These are phyloP conservation scores for Podochytrium sp. DNA, from an alignment of 192 early-diverging fungal species.

Conservation along the genomic window DNA sequence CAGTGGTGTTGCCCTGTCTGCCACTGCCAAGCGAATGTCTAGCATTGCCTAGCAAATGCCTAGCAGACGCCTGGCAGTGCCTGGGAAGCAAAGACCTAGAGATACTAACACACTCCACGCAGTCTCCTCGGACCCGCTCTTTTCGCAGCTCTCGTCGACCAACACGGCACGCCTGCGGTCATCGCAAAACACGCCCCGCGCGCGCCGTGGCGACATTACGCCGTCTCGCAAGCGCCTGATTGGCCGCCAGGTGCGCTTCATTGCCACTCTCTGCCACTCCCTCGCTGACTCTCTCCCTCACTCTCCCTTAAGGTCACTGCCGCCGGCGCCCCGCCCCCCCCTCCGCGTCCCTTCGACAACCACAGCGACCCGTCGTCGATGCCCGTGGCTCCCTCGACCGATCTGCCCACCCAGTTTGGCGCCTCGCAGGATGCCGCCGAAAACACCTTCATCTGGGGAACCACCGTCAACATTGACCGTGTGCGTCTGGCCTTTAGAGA, in stretches of 20 bases:
- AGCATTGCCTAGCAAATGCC: background rate
- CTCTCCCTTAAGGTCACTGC: background rate
- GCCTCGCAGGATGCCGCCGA: background rate
- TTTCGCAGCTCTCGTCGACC: background rate
- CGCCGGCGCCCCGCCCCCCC: background rate
- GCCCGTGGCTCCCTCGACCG: background rate
- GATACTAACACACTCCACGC: background rate
- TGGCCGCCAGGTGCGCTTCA: background rate
- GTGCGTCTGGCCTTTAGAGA: constrained; percentile 3
- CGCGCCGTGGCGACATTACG: constrained; percentile 8
- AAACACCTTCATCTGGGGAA: constrained; percentile 11
- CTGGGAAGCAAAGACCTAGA: background rate
- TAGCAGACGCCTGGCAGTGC: background rate
- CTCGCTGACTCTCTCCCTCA: background rate
- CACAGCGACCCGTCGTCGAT: background rate
- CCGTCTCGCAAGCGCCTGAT: background rate
- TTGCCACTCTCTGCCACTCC: background rate
- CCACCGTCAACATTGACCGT: constrained; percentile 18
- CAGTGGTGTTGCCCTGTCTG: background rate
- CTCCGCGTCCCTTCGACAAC: background rate
- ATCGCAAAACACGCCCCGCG: background rate
- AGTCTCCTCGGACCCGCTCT: background rate
- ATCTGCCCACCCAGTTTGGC: constrained; percentile 4
- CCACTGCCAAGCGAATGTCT: background rate
- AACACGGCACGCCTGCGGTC: background rate